Conservation (phyloP, 805 yeast species). For the Saitoella complicata region DNA sequence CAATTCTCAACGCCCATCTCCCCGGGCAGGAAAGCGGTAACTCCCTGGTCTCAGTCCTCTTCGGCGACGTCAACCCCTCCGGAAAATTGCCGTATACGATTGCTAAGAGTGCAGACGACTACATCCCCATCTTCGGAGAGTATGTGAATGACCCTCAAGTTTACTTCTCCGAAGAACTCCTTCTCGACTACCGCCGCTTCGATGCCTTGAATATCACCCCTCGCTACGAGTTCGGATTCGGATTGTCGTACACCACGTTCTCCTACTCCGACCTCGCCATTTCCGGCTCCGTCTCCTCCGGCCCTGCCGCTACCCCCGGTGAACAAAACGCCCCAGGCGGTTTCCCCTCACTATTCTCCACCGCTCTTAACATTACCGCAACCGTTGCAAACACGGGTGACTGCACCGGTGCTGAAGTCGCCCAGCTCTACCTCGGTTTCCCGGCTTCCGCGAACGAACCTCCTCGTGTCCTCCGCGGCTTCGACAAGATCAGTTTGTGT, state of each 20-base stretch:
- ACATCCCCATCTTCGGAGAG: slow-evolving; percentile 20
- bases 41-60: slow-evolving; percentile 41
- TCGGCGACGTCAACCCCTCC: slow-evolving; percentile 45
- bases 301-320: too few relatives aligned
- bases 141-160: slow-evolving; percentile 24
- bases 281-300: too few relatives aligned
- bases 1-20: slow-evolving; percentile 39
- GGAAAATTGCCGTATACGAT: slow-evolving; percentile 50
- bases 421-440: slow-evolving; percentile 36
- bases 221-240: slow-evolving; percentile 46
- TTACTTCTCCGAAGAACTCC: slow-evolving; percentile 27
- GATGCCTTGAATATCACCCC: slow-evolving; percentile 41
- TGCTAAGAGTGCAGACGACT: slow-evolving; percentile 34
- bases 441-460: slow-evolving; percentile 25
- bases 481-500: slow-evolving; percentile 34
- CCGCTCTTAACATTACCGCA: slow-evolving; percentile 29
- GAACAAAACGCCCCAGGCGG: slow-evolving; percentile 25
- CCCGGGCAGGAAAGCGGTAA: slow-evolving; percentile 41
- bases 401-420: slow-evolving; percentile 30
- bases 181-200: slow-evolving; percentile 41
- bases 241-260: slow-evolving; percentile 37
- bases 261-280: slow-evolving; percentile 22
- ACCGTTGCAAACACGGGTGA: slow-evolving; percentile 32
- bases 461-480: slow-evolving; percentile 36
- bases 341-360: slow-evolving; percentile 41